A percentile compares a stretch with the other conserved stretches of the same genome.
phyloP scores from a whole-genome alignment of 2,329 filamentous ascomycete species.

The Rutstroemia sp. region DNA sequence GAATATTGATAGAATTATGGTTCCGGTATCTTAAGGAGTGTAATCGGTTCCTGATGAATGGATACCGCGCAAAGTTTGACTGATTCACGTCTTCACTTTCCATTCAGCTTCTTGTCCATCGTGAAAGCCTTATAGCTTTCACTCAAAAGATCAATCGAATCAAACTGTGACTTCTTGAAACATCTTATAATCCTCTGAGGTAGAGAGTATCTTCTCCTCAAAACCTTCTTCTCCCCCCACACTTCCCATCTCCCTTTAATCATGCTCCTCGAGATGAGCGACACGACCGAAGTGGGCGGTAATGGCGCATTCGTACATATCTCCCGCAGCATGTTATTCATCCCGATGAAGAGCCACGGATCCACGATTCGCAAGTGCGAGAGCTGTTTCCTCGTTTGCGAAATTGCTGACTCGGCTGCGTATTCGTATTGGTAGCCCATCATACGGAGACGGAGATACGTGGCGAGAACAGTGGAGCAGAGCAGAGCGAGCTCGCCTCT shows the following conservation, averaged over 20 bases:
- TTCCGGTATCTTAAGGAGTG: constrained; percentile 35
- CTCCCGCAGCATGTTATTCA: constrained; percentile 15
- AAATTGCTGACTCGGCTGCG: constrained; percentile 21
- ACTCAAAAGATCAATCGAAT: constrained; percentile 20
- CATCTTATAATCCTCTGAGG: constrained; percentile 17
- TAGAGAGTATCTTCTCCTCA: constrained; percentile 16
- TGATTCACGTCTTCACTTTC: background rate
- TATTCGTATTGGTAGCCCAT: constrained; percentile 24
- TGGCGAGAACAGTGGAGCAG: constrained; percentile 21
- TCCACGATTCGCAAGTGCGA: constrained; percentile 8
- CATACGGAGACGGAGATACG: constrained; percentile 22
- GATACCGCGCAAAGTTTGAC: background rate
- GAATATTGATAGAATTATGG: constrained; percentile 47
- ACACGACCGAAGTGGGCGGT: constrained; percentile 23
- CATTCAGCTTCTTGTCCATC: background rate
- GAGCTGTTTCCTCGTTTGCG: constrained; percentile 13
- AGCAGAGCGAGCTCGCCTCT: constrained; percentile 18
- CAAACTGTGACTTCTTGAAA: constrained; percentile 7
- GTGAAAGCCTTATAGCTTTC: constrained; percentile 13
- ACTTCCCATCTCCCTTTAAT: constrained; percentile 20
- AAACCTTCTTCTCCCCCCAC: constrained; percentile 17
- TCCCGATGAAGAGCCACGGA: constrained; percentile 13
- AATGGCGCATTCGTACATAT: constrained; percentile 23
- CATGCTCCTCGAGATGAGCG: constrained; percentile 24
- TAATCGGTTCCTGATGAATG: background rate